Evolutionary conservation across 768 basidiomycete species (phyloP).

Genomic region (Antrodiella citrinella): DNA sequence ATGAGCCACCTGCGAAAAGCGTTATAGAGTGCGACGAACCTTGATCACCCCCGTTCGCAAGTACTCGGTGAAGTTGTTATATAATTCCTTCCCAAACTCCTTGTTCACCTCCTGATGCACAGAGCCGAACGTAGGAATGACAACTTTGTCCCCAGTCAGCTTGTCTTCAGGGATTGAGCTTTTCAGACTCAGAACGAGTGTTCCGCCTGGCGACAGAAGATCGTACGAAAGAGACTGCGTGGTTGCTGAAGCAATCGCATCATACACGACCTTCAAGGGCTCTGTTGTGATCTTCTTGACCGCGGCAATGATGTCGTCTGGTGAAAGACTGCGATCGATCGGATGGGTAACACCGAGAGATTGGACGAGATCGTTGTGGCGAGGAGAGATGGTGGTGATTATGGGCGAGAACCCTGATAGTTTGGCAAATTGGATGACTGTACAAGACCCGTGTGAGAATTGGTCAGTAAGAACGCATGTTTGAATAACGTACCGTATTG

Average conservation of each 20-base stretch:
- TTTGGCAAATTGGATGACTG: slow-evolving; percentile 21
- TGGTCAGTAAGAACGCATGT: neutral
- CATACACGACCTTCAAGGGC: slow-evolving; percentile 18
- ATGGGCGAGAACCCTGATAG: slow-evolving; percentile 22
- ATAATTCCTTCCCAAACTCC: slow-evolving; percentile 13
- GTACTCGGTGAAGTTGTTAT: slow-evolving; percentile 12
- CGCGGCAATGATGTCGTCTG: slow-evolving; percentile 3
- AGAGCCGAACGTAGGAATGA: slow-evolving; percentile 11
- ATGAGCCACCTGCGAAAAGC: neutral
- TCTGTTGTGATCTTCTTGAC: slow-evolving; percentile 10
- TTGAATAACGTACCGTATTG: slow-evolving; percentile 16
- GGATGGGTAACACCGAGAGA: slow-evolving; percentile 20
- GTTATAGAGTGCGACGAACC: slow-evolving; percentile 8
- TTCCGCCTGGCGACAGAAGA: slow-evolving; percentile 19
- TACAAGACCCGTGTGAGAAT: neutral
- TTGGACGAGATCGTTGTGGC: slow-evolving; percentile 11
- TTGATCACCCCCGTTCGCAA: slow-evolving; percentile 16
- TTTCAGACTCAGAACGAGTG: slow-evolving; percentile 9
- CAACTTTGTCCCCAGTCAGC: slow-evolving; percentile 10
- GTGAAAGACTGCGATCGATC: slow-evolving; percentile 14
- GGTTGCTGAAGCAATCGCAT: slow-evolving; percentile 13
- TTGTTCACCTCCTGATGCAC: slow-evolving; percentile 10
- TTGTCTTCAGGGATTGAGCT: slow-evolving; percentile 7
- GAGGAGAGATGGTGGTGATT: slow-evolving; percentile 20
- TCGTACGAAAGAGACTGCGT: slow-evolving; percentile 16